Conservation (phyloP, 2,329 filamentous ascomycete genomes). For the Corinectria fuckeliana region DNA sequence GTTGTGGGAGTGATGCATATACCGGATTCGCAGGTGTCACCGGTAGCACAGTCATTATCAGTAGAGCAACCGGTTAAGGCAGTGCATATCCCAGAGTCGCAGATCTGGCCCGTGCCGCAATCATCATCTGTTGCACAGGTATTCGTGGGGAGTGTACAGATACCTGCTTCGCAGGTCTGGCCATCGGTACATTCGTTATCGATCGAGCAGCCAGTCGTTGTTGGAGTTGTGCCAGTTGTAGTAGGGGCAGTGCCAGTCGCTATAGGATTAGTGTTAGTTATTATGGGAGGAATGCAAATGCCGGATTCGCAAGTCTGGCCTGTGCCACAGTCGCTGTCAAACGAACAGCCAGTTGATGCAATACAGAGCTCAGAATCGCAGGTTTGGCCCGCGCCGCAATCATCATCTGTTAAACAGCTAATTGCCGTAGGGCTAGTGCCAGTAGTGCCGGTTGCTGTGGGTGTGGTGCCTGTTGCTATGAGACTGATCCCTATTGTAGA, state of each 20-base stretch:
- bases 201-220: background rate
- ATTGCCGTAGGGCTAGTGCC: background rate
- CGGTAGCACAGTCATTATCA: conserved; percentile 1
- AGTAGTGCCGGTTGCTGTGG: too few species aligned
- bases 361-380: background rate
- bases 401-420: background rate
- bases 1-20: background rate
- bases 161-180: background rate
- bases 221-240: too few species aligned
- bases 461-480: background rate
- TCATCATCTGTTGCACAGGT: background rate
- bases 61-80: background rate
- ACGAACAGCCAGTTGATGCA: background rate
- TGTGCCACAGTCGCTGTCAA: background rate
- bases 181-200: background rate
- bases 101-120: background rate
- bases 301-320: background rate
- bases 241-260: too few species aligned
- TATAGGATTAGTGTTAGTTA: background rate
- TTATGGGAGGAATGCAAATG: background rate
- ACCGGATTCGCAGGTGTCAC: background rate
- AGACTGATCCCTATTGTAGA: too few species aligned
- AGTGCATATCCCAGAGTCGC: background rate
- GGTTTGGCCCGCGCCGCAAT: background rate
- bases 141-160: background rate